Percentiles rank a stretch among this genome's conserved stretches.
phyloP scores from a whole-genome alignment of 2,329 filamentous ascomycete species.

The Nothophoma quercina region DNA sequence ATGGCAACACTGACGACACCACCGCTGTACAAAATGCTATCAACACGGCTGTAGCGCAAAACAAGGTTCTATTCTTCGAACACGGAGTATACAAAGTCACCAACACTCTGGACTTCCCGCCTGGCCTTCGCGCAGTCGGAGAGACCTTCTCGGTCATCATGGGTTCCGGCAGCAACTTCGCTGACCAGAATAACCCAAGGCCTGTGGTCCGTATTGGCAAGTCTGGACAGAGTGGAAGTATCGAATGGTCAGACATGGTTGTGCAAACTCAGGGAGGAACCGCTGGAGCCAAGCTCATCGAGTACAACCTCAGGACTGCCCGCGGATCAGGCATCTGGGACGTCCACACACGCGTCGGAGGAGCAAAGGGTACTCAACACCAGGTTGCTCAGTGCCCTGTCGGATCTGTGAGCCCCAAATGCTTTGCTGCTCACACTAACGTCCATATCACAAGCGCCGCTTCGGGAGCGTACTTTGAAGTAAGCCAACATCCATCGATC shows the following conservation, averaged over 20 bases:
- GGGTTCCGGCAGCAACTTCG: conserved; percentile 68
- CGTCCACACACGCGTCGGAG: conserved; percentile 85
- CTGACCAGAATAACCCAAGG: conserved; percentile 62
- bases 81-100: conserved; percentile 66
- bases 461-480: conserved; percentile 78
- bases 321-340: conserved; percentile 77
- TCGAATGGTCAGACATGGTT: conserved; percentile 79
- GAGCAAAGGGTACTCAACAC: conserved; percentile 78
- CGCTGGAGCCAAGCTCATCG: conserved; percentile 73
- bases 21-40: conserved; percentile 78
- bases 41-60: conserved; percentile 65
- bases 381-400: conserved; percentile 81
- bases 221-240: conserved; percentile 68
- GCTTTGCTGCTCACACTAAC: conserved; percentile 72
- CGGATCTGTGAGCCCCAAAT: conserved; percentile 67
- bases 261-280: conserved; percentile 74
- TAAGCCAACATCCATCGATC: not conserved
- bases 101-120: conserved; percentile 65
- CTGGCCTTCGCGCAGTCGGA: conserved; percentile 80
- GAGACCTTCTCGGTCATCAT: conserved; percentile 88
- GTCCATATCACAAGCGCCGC: conserved; percentile 60
- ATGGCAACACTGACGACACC: conserved; percentile 83
- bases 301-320: conserved; percentile 70
- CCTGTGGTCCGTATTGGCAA: conserved; percentile 73
- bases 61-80: conserved; percentile 65